Percentiles rank a stretch among this genome's conserved stretches.
These are phyloP conservation scores for Schizopora paradoxa DNA, from an alignment of 1,284 basidiomycete genomes.

Conservation along the genomic window DNA sequence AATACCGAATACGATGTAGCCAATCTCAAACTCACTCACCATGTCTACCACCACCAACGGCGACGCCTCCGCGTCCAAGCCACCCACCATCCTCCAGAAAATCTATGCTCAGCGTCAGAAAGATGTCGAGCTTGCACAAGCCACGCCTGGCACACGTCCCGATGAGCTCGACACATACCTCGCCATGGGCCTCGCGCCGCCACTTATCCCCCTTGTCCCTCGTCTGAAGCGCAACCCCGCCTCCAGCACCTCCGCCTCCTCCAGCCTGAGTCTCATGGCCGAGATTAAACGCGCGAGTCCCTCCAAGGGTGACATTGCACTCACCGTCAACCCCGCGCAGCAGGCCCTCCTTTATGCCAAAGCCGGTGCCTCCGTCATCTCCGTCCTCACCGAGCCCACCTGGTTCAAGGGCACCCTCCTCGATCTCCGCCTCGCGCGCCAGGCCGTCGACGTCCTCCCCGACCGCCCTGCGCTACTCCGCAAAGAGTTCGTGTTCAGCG, in stretches of 20 bases:
- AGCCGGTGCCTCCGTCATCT: conserved; percentile 89
- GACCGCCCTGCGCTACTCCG: conserved; percentile 94
- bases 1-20: too few relatives aligned
- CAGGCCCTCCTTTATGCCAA: conserved; percentile 89
- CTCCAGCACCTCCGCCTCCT: conserved; percentile 37
- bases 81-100: conserved; percentile 73
- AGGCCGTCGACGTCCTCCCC: conserved; percentile 77
- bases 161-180: conserved; percentile 50
- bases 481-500: conserved; percentile 94
- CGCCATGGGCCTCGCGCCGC: conserved; percentile 75
- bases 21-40: too few relatives aligned
- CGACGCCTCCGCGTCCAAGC: conserved; percentile 39
- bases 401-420: conserved; percentile 96
- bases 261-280: conserved; percentile 86
- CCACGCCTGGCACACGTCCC: conserved; percentile 39
- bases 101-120: conserved; percentile 59
- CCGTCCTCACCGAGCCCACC: conserved; percentile 92
- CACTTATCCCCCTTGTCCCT: conserved; percentile 66
- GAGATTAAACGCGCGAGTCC: conserved; percentile 95
- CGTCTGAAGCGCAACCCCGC: conserved; percentile 49
- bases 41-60: too few relatives aligned
- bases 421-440: conserved; percentile 86
- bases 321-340: conserved; percentile 70
- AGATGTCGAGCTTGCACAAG: conserved; percentile 51
- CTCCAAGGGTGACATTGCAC: conserved; percentile 85